These are phyloP conservation scores for Camellia sinensis DNA, from an alignment of 148 eudicot species.

Conservation along the genomic window DNA sequence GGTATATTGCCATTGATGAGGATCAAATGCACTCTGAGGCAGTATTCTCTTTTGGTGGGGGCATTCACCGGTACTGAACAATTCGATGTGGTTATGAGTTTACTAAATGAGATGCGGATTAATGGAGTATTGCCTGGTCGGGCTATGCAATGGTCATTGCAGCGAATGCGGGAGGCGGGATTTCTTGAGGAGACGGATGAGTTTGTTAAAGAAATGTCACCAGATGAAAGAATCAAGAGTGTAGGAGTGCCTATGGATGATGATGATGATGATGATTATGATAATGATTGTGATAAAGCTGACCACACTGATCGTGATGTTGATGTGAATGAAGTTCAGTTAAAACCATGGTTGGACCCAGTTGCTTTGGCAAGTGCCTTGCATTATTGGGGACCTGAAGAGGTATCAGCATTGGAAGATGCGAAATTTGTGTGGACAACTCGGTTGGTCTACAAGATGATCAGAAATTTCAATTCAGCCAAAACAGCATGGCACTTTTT, in stretches of 20 bases:
- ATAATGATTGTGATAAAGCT: conserved; percentile 31
- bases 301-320: conserved; percentile 21
- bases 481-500: conserved; percentile 79
- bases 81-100: conserved; percentile 48
- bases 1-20: conserved; percentile 64
- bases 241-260: conserved; percentile 28
- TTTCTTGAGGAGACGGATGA: conserved; percentile 51
- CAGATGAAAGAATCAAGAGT: conserved; percentile 65
- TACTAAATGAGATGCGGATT: conserved; percentile 61
- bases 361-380: conserved; percentile 80
- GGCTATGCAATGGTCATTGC: conserved; percentile 55
- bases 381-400: conserved; percentile 59
- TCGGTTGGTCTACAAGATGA: conserved; percentile 81
- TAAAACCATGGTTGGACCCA: conserved; percentile 92
- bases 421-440: conserved; percentile 86
- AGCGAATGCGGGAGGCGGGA: conserved; percentile 56
- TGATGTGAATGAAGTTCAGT: conserved; percentile 36
- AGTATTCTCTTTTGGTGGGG: conserved; percentile 55
- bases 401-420: conserved; percentile 64
- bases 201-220: conserved; percentile 52
- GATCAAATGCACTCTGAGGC: conserved; percentile 64
- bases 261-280: conserved; percentile 34
- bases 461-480: conserved; percentile 60
- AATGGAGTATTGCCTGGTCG: conserved; percentile 70
- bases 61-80: conserved; percentile 44